Conservation (phyloP, 2,329 filamentous ascomycete genomes). For the Penicillium sp. region DNA sequence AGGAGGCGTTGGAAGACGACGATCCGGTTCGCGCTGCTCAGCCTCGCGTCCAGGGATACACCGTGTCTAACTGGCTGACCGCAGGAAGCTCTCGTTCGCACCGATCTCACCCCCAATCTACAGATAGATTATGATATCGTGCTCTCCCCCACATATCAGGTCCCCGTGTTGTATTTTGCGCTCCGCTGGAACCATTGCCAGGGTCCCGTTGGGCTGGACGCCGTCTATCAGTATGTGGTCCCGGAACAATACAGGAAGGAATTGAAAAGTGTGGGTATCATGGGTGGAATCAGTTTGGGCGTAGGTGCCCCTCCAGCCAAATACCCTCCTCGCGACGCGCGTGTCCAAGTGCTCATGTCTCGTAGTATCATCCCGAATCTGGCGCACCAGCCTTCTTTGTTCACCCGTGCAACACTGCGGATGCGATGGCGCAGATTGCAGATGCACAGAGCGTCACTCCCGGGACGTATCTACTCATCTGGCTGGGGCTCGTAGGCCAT, state of each 20-base stretch:
- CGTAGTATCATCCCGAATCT: slow-evolving; percentile 76
- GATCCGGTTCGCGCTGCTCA: slow-evolving; percentile 27
- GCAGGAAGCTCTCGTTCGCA: slow-evolving; percentile 45
- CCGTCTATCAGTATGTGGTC: slow-evolving; percentile 68
- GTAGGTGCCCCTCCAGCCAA: slow-evolving; percentile 53
- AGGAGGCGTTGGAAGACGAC: slow-evolving; percentile 29
- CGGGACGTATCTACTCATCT: slow-evolving; percentile 75
- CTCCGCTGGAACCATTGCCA: slow-evolving; percentile 57
- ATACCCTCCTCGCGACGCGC: slow-evolving; percentile 18
- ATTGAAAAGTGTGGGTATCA: slow-evolving; percentile 60
- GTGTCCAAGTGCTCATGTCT: slow-evolving; percentile 35
- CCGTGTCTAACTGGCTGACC: slow-evolving; percentile 13
- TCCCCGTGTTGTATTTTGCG: slow-evolving; percentile 74
- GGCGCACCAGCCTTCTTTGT: slow-evolving; percentile 81
- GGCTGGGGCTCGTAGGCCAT: slow-evolving; percentile 82
- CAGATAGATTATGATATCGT: slow-evolving; percentile 69
- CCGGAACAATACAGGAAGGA: slow-evolving; percentile 62
- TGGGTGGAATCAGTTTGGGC: slow-evolving; percentile 72
- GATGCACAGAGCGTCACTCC: slow-evolving; percentile 38
- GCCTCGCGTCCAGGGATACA: no score
- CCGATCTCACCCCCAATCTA: slow-evolving; percentile 39
- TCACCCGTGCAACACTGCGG: slow-evolving; percentile 85
- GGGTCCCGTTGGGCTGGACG: slow-evolving; percentile 61
- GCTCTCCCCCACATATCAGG: slow-evolving; percentile 69
- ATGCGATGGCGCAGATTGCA: slow-evolving; percentile 68